These are phyloP conservation scores for Aspergillus sp. DNA, from an alignment of 2,329 filamentous ascomycete species.

Conservation along the genomic window DNA sequence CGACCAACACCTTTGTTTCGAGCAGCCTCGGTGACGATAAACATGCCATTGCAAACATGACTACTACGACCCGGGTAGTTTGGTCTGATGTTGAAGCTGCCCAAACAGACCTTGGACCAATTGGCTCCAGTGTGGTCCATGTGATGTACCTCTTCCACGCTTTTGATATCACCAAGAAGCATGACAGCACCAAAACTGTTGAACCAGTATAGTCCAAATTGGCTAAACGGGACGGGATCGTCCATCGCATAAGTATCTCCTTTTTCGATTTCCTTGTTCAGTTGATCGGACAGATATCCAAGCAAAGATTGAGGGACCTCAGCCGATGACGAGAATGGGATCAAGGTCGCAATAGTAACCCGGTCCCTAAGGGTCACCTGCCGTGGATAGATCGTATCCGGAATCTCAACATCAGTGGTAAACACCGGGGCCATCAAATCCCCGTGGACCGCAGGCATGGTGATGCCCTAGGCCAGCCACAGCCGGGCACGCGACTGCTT, in stretches of 20 bases:
- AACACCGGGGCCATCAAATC: slow-evolving; percentile 24
- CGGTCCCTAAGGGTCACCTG: slow-evolving; percentile 77
- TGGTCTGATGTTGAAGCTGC: slow-evolving; percentile 89
- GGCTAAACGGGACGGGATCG: slow-evolving; percentile 62
- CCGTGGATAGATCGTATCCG: slow-evolving; percentile 60
- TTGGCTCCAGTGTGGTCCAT: slow-evolving; percentile 52
- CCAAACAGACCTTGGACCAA: slow-evolving; percentile 74
- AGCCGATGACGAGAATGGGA: slow-evolving; percentile 69
- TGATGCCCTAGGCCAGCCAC: slow-evolving; percentile 14
- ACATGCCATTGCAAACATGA: slow-evolving; percentile 73
- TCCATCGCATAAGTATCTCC: slow-evolving; percentile 89
- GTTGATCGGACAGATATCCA: slow-evolving; percentile 69
- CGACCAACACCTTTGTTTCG: slow-evolving; percentile 67
- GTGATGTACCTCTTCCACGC: slow-evolving; percentile 45
- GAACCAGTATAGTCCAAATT: slow-evolving; percentile 81
- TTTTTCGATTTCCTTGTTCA: slow-evolving; percentile 85
- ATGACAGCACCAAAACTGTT: slow-evolving; percentile 83
- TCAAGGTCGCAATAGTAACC: slow-evolving; percentile 71
- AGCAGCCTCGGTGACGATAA: slow-evolving; percentile 64
- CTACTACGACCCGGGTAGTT: slow-evolving; percentile 88
- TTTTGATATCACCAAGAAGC: slow-evolving; percentile 67
- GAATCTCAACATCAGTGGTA: slow-evolving; percentile 44
- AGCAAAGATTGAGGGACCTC: slow-evolving; percentile 70
- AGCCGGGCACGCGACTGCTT: slow-evolving; percentile 29
- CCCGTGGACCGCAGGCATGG: slow-evolving; percentile 31